Conservation (phyloP, 352 stramenopile genomes). For the Phytophthora ohioensis region DNA sequence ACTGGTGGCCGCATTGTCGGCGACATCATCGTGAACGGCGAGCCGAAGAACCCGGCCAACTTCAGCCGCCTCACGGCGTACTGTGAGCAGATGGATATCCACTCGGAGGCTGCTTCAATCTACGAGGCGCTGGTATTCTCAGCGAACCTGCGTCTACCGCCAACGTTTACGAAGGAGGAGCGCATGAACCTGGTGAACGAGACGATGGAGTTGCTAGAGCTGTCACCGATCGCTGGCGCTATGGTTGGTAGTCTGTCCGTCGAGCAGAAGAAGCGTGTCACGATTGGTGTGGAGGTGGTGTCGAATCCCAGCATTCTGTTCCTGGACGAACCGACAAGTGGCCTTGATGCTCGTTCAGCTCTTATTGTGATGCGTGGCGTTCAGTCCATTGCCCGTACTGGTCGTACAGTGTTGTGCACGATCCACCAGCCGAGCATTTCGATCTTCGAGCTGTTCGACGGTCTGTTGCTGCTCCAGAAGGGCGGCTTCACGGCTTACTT, state of each 20-base stretch:
- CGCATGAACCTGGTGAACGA: constrained; percentile 63
- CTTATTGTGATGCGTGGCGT: constrained; percentile 90
- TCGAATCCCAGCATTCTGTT: constrained; percentile 95
- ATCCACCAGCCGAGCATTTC: constrained; percentile 74
- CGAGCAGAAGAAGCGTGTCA: constrained; percentile 95
- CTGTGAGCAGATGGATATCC: constrained; percentile 90
- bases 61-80: constrained; percentile 77
- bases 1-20: constrained; percentile 74
- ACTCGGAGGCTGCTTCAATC: constrained; percentile 87
- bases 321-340: constrained; percentile 93
- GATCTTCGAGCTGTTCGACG: constrained; percentile 95
- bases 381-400: constrained; percentile 82
- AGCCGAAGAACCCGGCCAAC: constrained; percentile 76
- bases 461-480: constrained; percentile 88
- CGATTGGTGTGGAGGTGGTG: constrained; percentile 94
- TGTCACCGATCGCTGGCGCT: constrained; percentile 51
- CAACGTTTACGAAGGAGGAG: constrained; percentile 47
- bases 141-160: constrained; percentile 83
- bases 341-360: constrained; percentile 88
- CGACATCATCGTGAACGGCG: constrained; percentile 91
- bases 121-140: constrained; percentile 93
- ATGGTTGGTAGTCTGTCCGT: constrained; percentile 70
- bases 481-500: constrained; percentile 84
- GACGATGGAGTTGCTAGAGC: constrained; percentile 65
- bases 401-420: constrained; percentile 84